Conservation (phyloP, 2,329 filamentous ascomycete genomes). For the Phaeosphaeria sp. region DNA sequence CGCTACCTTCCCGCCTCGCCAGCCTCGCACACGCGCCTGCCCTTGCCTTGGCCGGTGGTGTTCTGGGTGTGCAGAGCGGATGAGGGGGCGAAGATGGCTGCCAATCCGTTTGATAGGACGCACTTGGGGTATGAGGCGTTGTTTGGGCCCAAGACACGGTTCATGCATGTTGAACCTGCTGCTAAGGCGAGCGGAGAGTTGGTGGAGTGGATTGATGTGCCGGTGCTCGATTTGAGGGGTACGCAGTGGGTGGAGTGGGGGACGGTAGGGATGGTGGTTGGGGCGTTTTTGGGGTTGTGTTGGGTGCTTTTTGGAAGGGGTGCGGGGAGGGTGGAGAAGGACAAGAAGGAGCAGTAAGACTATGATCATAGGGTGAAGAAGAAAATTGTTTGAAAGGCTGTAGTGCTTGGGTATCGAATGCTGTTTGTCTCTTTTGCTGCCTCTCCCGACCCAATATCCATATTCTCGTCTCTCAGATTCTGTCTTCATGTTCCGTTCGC, state of each 20-base stretch:
- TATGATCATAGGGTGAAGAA: too few relatives aligned
- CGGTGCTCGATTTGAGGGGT: slow-evolving; percentile 49
- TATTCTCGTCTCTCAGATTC: not conserved
- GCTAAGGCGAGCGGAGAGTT: slow-evolving; percentile 9
- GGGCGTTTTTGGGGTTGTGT: slow-evolving; percentile 54
- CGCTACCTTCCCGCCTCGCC: slow-evolving; percentile 70
- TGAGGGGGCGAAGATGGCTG: slow-evolving; percentile 69
- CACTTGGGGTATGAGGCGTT: slow-evolving; percentile 85
- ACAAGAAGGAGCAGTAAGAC: slow-evolving; percentile 35
- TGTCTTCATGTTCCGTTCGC: not conserved
- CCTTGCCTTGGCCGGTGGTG: slow-evolving; percentile 80
- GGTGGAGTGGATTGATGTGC: slow-evolving; percentile 48
- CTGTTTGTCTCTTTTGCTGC: not conserved
- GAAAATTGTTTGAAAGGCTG: slow-evolving; percentile 1
- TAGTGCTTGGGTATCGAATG: slow-evolving; percentile 8
- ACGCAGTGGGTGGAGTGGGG: slow-evolving; percentile 50
- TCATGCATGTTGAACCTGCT: slow-evolving; percentile 70
- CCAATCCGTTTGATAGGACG: slow-evolving; percentile 84
- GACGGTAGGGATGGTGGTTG: slow-evolving; percentile 51
- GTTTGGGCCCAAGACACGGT: slow-evolving; percentile 78
- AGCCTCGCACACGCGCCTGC: slow-evolving; percentile 47
- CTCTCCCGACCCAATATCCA: not conserved
- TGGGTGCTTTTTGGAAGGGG: slow-evolving; percentile 48
- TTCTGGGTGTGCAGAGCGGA: slow-evolving; percentile 88
- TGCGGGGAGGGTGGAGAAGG: slow-evolving; percentile 9